phyloP scores from a whole-genome alignment of 148 eudicot species.

The Agrostemma githago region DNA sequence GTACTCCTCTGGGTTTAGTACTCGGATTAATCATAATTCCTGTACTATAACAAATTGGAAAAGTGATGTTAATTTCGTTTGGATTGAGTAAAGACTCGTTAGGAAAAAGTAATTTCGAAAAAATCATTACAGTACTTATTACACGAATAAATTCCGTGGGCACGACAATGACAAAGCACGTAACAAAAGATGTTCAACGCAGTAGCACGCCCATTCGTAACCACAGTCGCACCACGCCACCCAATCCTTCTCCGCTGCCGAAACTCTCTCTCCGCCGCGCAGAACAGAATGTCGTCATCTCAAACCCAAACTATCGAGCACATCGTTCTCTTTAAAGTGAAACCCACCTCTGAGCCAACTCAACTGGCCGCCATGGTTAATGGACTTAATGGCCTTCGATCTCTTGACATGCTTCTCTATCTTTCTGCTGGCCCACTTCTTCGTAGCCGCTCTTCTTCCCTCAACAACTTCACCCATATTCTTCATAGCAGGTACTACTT shows the following conservation, averaged over 20 bases:
- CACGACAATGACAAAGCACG: neutral
- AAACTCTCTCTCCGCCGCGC: constrained; percentile 13
- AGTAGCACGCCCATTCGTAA: constrained; percentile 14
- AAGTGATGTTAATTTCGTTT: too few species aligned
- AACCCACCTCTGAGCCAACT: constrained; percentile 40
- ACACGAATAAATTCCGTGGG: neutral
- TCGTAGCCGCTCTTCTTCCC: constrained; percentile 34
- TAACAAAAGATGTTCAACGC: constrained; percentile 11
- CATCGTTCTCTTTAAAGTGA: constrained; percentile 69
- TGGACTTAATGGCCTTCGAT: constrained; percentile 44
- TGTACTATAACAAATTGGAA: too few species aligned
- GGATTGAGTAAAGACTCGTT: too few species aligned
- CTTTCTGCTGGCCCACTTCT: constrained; percentile 50
- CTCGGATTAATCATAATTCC: too few species aligned
- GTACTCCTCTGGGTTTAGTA: too few species aligned
- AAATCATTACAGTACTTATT: too few species aligned
- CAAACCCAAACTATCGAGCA: constrained; percentile 43
- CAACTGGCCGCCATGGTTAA: constrained; percentile 47
- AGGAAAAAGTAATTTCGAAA: too few species aligned
- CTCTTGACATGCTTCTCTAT: constrained; percentile 48
- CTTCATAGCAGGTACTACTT: constrained; percentile 48
- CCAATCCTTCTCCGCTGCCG: constrained; percentile 22
- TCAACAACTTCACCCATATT: constrained; percentile 56
- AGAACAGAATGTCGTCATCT: constrained; percentile 40
- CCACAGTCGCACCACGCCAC: neutral